Percentiles rank a stretch among this genome's conserved stretches.
phyloP scores from a whole-genome alignment of 1,284 basidiomycete species.

The Microstroma glucosiphilum region DNA sequence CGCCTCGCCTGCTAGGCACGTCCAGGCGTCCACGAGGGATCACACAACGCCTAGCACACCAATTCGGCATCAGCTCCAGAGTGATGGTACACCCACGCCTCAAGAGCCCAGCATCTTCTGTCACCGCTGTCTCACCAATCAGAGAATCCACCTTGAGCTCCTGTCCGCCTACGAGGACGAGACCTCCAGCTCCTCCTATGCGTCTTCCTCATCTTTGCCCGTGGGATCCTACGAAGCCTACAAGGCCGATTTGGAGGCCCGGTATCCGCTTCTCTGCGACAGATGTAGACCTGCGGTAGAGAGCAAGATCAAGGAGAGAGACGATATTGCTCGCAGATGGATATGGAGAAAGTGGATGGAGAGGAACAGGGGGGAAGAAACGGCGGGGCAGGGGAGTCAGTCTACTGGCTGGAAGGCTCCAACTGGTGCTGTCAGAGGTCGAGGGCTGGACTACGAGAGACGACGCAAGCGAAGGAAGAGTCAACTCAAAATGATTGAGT shows the following conservation, averaged over 20 bases:
- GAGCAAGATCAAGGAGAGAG: background rate
- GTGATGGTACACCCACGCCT: background rate
- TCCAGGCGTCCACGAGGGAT: no score
- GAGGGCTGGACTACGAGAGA: no score
- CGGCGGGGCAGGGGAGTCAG: background rate
- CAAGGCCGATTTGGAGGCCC: background rate
- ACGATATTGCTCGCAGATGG: background rate
- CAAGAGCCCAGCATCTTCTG: slow-evolving; percentile 3
- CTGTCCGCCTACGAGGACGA: background rate
- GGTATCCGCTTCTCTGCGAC: background rate
- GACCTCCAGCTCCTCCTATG: background rate
- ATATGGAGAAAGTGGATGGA: slow-evolving; percentile 5
- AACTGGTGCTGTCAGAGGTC: no score
- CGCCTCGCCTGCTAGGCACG: no score
- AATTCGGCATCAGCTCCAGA: background rate
- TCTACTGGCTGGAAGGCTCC: background rate
- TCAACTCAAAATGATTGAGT: background rate
- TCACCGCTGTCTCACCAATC: background rate
- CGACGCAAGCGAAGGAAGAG: background rate
- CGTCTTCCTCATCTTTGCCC: background rate
- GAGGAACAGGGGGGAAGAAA: background rate
- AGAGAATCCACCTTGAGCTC: background rate
- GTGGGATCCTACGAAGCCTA: background rate
- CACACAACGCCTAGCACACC: no score
- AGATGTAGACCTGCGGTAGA: background rate